Evolutionary conservation across 176 grass and related monocot genomes (phyloP), one percentile per base, ranked within the genome.

Genomic region (Phoenix roebelenii): DNA sequence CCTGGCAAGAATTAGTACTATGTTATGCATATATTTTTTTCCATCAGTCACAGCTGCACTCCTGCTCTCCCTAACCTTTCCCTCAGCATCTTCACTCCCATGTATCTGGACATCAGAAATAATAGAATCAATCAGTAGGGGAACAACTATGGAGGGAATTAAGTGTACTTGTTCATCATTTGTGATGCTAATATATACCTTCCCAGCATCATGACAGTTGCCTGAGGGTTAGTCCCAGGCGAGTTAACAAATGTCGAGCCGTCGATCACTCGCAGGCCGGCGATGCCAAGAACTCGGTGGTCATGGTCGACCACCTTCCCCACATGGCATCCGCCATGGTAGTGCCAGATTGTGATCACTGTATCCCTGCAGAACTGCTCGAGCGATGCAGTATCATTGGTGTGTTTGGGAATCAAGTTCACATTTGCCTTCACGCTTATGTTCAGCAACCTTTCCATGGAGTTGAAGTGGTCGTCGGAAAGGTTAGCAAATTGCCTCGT

Each of bases 301-400:
- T 82, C 63, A 35, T 59, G 55, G 59, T 95, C 89, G 55, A 95
- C 81, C 55, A 95, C 89, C 69, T 88, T 89, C 12, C 81, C 89
- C 16, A 95, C 78, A 68, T 85, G 74, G 39, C 89, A 95, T 16
- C 89, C 89, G 19, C 89, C 85, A 70, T 95, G 89, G 55, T 95
- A 95, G 69, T 95, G 89, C 89, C 89, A 95, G 63, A 95, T 95
- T 50, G 89, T 95, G 32, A 82, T 76, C 20, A 95, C 85, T 7
- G 85, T 89, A 56, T 95, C 89, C 75, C 64, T 82, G 71, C 89
- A 95, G 85, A 88, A 95, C 59, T 95, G 89, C 77, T 95, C 81
- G 52, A 95, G 25, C 39, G 85, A 89, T 65, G 83, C 64, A 3
- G 81, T 85, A 39, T 87, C 85, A 63, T 95, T 85, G 29, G 84